Conservation (phyloP, 345 rosid genomes). For the Populus pruinosa region DNA sequence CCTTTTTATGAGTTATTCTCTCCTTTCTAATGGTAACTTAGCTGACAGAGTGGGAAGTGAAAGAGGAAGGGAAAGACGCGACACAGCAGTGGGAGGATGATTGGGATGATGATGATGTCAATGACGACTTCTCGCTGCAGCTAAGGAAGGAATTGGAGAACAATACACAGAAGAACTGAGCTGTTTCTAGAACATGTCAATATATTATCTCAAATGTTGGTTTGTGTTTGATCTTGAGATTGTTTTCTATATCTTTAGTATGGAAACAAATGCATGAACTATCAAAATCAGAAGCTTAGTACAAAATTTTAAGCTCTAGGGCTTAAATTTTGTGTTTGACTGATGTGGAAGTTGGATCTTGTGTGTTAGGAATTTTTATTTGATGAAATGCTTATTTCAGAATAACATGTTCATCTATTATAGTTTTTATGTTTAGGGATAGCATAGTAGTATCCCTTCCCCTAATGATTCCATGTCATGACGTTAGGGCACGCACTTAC, state of each 20-base stretch:
- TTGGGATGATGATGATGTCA: conserved; percentile 95
- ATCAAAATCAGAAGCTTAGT: neutral
- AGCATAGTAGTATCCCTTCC: neutral
- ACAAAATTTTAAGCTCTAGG: neutral
- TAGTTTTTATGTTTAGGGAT: neutral
- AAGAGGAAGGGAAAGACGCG: conserved; percentile 71
- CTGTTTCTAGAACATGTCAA: neutral
- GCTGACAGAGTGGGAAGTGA: conserved; percentile 63
- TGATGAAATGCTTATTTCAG: neutral
- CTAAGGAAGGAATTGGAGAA: conserved; percentile 76
- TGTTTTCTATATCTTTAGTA: neutral
- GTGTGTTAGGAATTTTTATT: neutral
- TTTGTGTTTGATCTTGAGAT: neutral
- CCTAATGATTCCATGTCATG: neutral
- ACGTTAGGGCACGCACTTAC: neutral
- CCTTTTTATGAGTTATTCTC: neutral
- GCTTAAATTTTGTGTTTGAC: neutral
- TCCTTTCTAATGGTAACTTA: neutral
- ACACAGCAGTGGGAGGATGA: conserved; percentile 95
- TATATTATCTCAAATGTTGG: neutral
- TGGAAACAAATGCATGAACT: neutral
- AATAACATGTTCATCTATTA: neutral
- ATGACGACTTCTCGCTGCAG: conserved; percentile 86
- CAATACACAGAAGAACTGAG: conserved; percentile 37
- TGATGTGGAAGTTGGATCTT: neutral